phyloP scores from a whole-genome alignment of 176 grass and related monocot species.

The Zea luxurians region DNA sequence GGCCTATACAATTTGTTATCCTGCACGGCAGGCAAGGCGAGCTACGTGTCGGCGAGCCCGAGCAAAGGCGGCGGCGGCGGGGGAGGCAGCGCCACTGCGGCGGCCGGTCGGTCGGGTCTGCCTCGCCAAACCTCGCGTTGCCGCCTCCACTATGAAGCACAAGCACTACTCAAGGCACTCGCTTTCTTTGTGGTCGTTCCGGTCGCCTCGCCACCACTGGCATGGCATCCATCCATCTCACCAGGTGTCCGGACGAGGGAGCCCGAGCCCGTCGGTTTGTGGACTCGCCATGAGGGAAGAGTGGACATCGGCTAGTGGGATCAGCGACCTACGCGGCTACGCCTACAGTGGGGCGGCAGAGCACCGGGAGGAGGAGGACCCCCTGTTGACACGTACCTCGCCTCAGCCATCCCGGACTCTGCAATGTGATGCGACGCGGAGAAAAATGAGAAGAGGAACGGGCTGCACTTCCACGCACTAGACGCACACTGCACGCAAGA shows the following conservation, averaged over 20 bases:
- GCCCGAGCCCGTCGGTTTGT: background rate
- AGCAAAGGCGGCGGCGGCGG: constrained; percentile 31
- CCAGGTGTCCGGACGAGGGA: background rate
- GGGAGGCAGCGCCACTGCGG: background rate
- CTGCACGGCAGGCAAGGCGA: background rate
- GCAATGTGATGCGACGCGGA: too few species aligned
- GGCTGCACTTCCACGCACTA: too few species aligned
- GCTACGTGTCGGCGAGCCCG: constrained; percentile 38
- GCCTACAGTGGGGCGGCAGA: constrained; percentile 22
- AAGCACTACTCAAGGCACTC: background rate
- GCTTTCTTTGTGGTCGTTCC: background rate
- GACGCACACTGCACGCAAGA: too few species aligned
- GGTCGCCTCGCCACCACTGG: background rate
- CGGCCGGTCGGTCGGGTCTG: background rate
- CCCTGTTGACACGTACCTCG: constrained; percentile 15
- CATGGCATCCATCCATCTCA: background rate
- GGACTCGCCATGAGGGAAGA: background rate
- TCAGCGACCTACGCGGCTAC: too few species aligned
- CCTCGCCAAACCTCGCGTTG: background rate
- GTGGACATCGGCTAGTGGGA: constrained; percentile 42
- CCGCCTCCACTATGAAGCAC: constrained; percentile 2
- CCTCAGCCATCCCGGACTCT: background rate
- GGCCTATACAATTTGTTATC: background rate
- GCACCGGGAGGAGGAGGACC: background rate
- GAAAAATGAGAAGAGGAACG: too few species aligned